A percentile compares a stretch with the other conserved stretches of the same genome.
Conservation (phyloP, 1,284 basidiomycete genomes). For the Ustilago lituana region DNA sequence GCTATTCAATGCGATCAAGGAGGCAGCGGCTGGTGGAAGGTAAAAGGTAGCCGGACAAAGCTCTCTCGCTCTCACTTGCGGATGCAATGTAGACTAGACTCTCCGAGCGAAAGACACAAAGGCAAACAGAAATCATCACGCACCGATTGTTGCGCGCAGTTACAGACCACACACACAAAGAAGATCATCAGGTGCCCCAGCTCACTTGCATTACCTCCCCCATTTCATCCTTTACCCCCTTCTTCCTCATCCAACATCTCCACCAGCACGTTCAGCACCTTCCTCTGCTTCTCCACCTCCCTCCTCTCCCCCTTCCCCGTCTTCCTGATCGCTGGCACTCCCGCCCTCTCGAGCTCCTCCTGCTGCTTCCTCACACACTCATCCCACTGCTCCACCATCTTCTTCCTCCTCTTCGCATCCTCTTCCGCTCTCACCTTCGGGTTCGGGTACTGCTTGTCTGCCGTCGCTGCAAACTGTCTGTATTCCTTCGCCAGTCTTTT, state of each 20-base stretch:
- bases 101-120: not conserved
- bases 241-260: slow-evolving; percentile 35
- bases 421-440: slow-evolving; percentile 13
- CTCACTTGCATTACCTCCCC: too few relatives aligned
- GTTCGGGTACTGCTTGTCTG: slow-evolving; percentile 30
- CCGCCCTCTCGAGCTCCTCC: slow-evolving; percentile 8
- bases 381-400: slow-evolving; percentile 25
- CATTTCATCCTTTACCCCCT: too few relatives aligned
- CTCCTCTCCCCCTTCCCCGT: slow-evolving; percentile 6
- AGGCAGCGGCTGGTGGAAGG: too few relatives aligned
- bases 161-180: not conserved
- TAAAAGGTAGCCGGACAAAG: too few relatives aligned
- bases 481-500: slow-evolving; percentile 23
- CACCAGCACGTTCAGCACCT: slow-evolving; percentile 22
- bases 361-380: slow-evolving; percentile 22
- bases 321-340: slow-evolving; percentile 19
- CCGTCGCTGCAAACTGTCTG: slow-evolving; percentile 10
- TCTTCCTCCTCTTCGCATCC: slow-evolving; percentile 11
- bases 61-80: too few relatives aligned
- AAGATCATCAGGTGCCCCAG: not conserved
- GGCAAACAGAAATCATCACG: too few relatives aligned
- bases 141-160: too few relatives aligned
- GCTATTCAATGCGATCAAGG: slow-evolving; percentile 15
- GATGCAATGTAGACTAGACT: too few relatives aligned
- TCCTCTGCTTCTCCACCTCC: slow-evolving; percentile 22